These are phyloP conservation scores for Fusarium buxicola DNA, from an alignment of 2,329 filamentous ascomycete genomes.

Conservation along the genomic window DNA sequence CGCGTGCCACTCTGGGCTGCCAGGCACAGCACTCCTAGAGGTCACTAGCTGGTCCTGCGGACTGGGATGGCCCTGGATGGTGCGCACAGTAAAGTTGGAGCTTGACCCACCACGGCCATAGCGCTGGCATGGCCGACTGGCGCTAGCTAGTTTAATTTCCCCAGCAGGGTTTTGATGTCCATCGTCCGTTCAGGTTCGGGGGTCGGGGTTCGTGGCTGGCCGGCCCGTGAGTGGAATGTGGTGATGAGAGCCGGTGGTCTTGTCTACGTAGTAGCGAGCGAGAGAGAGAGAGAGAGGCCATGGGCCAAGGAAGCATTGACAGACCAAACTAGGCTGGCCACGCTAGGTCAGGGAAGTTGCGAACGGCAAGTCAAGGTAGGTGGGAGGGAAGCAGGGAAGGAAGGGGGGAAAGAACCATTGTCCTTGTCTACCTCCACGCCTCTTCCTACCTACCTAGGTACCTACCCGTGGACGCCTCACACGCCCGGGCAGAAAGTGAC, in stretches of 20 bases:
- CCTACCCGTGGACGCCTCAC: background rate
- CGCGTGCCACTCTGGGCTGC: constrained; percentile 38
- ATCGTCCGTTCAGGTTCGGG: constrained; percentile 36
- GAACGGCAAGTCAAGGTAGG: constrained; percentile 9
- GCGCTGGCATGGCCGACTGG: constrained; percentile 18
- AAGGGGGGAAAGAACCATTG: constrained; percentile 15
- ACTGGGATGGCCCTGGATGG: constrained; percentile 17
- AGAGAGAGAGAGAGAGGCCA: too few species aligned
- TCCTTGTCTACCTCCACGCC: constrained; percentile 8
- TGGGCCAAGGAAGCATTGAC: constrained; percentile 33
- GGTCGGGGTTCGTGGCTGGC: constrained; percentile 27
- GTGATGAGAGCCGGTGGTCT: constrained; percentile 31
- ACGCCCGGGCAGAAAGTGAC: constrained; percentile 6
- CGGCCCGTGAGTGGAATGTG: constrained; percentile 39
- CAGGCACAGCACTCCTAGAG: constrained; percentile 37
- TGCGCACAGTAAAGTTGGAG: constrained; percentile 24
- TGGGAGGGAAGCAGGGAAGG: constrained; percentile 7
- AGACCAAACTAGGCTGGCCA: constrained; percentile 7
- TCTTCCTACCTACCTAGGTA: too few species aligned
- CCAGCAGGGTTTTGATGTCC: constrained; percentile 29
- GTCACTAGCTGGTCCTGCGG: constrained; percentile 26
- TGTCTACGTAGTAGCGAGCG: constrained; percentile 16
- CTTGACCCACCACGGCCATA: constrained; percentile 27
- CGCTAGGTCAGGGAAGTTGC: constrained; percentile 19
- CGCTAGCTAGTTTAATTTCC: constrained; percentile 34